Conservation (phyloP, 805 yeast species). For the Hyphopichia homilentoma region DNA sequence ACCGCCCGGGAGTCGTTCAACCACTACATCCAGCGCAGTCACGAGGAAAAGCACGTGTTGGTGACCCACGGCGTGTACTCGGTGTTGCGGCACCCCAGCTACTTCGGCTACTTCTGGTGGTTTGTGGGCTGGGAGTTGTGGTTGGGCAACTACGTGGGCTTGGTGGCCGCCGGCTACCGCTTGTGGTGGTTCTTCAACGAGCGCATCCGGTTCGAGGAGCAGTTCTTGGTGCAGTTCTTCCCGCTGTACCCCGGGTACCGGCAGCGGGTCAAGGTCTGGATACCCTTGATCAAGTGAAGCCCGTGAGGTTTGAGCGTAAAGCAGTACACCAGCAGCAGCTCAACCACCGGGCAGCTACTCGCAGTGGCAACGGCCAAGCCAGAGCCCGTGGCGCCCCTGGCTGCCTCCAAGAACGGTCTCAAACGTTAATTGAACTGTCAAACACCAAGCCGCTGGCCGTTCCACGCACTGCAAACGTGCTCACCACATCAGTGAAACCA, state of each 20-base stretch:
- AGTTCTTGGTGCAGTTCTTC: slow-evolving; percentile 60
- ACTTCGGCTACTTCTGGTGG: slow-evolving; percentile 92
- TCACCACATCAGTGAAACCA: no score
- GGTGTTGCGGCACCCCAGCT: slow-evolving; percentile 79
- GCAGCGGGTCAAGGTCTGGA: slow-evolving; percentile 47
- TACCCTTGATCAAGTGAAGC: slow-evolving; percentile 70
- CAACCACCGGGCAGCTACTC: no score
- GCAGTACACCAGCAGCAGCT: no score
- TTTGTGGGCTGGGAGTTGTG: slow-evolving; percentile 79
- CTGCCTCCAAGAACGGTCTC: no score
- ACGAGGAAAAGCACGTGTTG: slow-evolving; percentile 54
- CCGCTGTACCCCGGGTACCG: slow-evolving; percentile 61
- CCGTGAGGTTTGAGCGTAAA: no score
- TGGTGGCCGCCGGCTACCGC: slow-evolving; percentile 49
- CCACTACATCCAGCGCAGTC: slow-evolving; percentile 63
- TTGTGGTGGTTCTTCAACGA: slow-evolving; percentile 65
- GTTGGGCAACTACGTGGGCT: slow-evolving; percentile 62
- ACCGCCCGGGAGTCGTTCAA: slow-evolving; percentile 85
- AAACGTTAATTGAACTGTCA: no score
- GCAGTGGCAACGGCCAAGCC: no score
- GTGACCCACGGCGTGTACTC: slow-evolving; percentile 74
- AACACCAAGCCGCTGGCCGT: no score
- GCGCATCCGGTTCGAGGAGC: slow-evolving; percentile 74
- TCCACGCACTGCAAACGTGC: no score
- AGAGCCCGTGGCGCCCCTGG: no score